Percentiles rank a stretch among this genome's conserved stretches.
These are phyloP conservation scores for Spiromastix sp. DNA, from an alignment of 2,329 filamentous ascomycete genomes.

Conservation along the genomic window DNA sequence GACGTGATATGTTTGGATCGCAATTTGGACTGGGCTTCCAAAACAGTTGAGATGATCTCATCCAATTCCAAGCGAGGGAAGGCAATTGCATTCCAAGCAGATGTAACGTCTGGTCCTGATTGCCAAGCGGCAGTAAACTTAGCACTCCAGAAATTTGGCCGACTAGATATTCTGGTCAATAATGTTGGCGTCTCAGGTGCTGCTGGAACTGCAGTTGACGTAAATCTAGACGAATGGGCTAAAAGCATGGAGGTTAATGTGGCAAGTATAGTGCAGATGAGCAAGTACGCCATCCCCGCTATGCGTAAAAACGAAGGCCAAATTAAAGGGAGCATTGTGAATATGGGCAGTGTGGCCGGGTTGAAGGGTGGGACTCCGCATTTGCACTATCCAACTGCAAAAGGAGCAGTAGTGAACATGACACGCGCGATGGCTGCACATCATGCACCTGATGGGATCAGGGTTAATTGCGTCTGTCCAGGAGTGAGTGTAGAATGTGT, in stretches of 20 bases:
- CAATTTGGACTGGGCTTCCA: slow-evolving; percentile 38
- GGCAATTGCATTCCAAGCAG: slow-evolving; percentile 37
- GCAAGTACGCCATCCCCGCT: slow-evolving; percentile 49
- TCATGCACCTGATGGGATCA: slow-evolving; percentile 40
- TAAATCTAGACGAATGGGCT: slow-evolving; percentile 50
- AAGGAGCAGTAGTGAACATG: slow-evolving; percentile 47
- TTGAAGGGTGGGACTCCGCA: slow-evolving; percentile 44
- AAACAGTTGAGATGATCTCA: slow-evolving; percentile 45
- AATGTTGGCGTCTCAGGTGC: slow-evolving; percentile 54
- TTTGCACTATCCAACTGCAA: slow-evolving; percentile 43
- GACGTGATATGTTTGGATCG: slow-evolving; percentile 50
- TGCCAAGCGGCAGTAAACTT: slow-evolving; percentile 35
- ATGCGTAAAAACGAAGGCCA: slow-evolving; percentile 46
- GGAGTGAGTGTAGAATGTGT: slow-evolving; percentile 28
- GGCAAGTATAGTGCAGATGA: slow-evolving; percentile 55
- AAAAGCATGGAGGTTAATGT: slow-evolving; percentile 52
- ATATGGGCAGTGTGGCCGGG: slow-evolving; percentile 54
- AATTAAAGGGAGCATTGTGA: slow-evolving; percentile 45
- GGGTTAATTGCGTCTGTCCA: slow-evolving; percentile 47
- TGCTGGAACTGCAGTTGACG: slow-evolving; percentile 47
- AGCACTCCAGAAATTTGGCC: slow-evolving; percentile 41
- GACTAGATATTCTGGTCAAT: slow-evolving; percentile 54
- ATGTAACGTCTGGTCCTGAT: slow-evolving; percentile 46
- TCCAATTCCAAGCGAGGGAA: slow-evolving; percentile 27
- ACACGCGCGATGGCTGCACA: slow-evolving; percentile 47